Evolutionary conservation across 345 rosid species (phyloP).

Genomic region (Populus ilicifolia): DNA sequence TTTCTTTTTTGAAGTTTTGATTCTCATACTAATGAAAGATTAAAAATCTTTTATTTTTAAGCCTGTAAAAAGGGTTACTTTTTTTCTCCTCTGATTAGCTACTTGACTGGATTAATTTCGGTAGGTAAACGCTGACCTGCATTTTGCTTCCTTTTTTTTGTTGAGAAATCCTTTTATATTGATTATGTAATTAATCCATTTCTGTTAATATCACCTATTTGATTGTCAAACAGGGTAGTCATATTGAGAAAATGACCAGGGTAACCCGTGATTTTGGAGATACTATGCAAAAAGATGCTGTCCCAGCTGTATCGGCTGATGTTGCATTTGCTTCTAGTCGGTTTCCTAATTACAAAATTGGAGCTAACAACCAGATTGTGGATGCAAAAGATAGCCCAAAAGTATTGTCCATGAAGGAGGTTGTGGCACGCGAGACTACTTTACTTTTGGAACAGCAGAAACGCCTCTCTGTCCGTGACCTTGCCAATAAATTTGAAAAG

Average conservation of each 20-base stretch:
- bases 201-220: conserved; percentile 6
- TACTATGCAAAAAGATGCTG: conserved; percentile 59
- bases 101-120: conserved; percentile 1
- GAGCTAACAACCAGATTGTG: conserved; percentile 68
- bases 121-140: conserved; percentile 25
- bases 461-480: conserved; percentile 94
- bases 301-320: conserved; percentile 75
- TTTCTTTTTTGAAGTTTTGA: not conserved
- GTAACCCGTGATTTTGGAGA: conserved; percentile 60
- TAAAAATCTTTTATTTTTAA: not conserved
- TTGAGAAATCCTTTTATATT: conserved; percentile 15
- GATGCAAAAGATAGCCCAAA: conserved; percentile 71
- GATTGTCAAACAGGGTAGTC: conserved; percentile 18
- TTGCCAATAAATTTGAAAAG: conserved; percentile 85
- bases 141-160: not conserved
- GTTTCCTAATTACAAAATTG: conserved; percentile 79
- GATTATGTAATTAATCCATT: conserved; percentile 4
- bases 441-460: conserved; percentile 87
- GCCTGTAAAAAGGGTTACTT: not conserved
- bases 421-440: conserved; percentile 86
- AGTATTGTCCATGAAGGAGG: conserved; percentile 83
- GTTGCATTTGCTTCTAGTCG: conserved; percentile 77
- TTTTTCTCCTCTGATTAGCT: not conserved
- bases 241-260: conserved; percentile 55
- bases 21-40: not conserved